Conservation (phyloP, 228 moss, liverwort and hornwort species). For the Sphagnum magellanicum region DNA sequence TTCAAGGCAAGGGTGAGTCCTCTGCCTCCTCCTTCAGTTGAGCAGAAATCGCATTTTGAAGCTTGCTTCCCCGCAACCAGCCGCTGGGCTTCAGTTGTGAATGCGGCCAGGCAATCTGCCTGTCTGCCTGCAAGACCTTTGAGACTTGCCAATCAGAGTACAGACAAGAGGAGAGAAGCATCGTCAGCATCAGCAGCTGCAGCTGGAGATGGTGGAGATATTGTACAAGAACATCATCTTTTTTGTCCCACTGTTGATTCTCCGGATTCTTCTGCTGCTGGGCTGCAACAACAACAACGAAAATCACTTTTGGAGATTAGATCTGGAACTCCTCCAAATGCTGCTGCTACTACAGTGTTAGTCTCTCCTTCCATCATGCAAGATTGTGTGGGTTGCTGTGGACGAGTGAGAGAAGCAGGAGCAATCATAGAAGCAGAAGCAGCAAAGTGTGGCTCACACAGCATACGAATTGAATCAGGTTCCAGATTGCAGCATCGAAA, state of each 20-base stretch:
- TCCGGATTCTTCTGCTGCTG: no score
- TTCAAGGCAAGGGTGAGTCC: not conserved
- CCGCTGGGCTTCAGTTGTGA: conserved; percentile 59
- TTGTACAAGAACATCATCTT: no score
- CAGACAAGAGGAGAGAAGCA: no score
- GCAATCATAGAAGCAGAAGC: not conserved
- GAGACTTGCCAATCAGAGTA: not conserved
- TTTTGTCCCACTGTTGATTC: no score
- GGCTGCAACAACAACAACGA: no score
- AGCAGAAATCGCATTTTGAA: conserved; percentile 18
- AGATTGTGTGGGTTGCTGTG: not conserved
- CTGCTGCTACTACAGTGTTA: no score
- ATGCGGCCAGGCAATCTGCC: conserved; percentile 49
- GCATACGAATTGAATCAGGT: not conserved
- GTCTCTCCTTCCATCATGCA: not conserved
- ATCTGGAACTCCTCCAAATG: no score
- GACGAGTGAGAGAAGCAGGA: not conserved
- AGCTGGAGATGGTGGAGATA: no score
- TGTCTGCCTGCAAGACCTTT: conserved; percentile 15
- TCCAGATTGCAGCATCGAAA: not conserved
- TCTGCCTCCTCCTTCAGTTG: not conserved
- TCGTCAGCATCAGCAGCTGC: no score
- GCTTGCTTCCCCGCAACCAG: conserved; percentile 42
- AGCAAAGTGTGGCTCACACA: not conserved
- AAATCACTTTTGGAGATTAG: no score